Evolutionary conservation across 2,329 filamentous ascomycete genomes (phyloP), one percentile per base, ranked within the genome.

Genomic region (Fusarium tjaetaba): DNA sequence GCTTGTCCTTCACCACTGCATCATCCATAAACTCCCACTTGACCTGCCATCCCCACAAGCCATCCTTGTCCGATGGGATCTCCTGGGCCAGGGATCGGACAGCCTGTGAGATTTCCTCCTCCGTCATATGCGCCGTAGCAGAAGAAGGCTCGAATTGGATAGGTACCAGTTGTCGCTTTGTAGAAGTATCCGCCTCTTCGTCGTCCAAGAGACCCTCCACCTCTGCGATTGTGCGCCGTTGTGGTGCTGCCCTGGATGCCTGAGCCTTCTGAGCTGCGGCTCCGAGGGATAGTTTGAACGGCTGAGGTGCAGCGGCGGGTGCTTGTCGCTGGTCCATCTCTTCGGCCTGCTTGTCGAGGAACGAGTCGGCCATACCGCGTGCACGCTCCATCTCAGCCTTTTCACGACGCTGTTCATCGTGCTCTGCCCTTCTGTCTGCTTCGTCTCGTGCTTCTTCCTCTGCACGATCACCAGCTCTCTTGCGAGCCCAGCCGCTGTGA

Each of bases 171-270:
- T 92, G 92, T 13, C 94, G 90, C 82, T 92, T 94, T 10, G 89
- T 89, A 28, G 88, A 88, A 56, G 87, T 85, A 56, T 93, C 89
- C 71, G 96, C 93, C 79, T 98, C 96, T 82, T 98, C 96, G 82
- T 98, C 95, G 84, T 98, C 96, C 73, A 99, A 87, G 2, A 99
- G 87, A 38, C 94, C 94, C 85, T 98, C 96, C 62, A 99, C 94
- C 80, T 99, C 96, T 64, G 95, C 95, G 70, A 97, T 92, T 1
- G 94, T 97, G 69, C 95, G 92, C 68, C 94, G 89, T 65, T 89
- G 86, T 0, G 89, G 85, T 20, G 87, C 86, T 2, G 84, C 84
- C 45, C 87, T 85, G 65, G 89, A 88, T 1, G 88, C 88, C 56
- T 89, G 88, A 0, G 87, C 87, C 76, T 87, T 94, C 81, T 97